These are phyloP conservation scores for Chlorella ohadii DNA, from an alignment of 139 green algal genomes.

Conservation along the genomic window DNA sequence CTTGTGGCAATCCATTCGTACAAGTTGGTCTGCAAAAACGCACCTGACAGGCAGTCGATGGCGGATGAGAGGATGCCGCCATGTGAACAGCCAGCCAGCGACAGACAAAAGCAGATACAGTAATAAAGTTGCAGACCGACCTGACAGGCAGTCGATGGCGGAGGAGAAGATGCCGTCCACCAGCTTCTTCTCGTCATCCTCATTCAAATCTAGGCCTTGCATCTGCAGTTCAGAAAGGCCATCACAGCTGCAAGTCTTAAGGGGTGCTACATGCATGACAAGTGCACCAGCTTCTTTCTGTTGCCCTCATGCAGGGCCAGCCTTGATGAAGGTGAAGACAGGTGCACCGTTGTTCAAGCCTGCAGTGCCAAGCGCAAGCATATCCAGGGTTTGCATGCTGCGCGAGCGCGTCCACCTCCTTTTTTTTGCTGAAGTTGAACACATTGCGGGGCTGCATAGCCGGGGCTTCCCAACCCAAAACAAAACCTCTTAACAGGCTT, in stretches of 20 bases:
- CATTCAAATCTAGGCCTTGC: constrained; percentile 51
- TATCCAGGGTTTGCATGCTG: background rate
- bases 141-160: constrained; percentile 68
- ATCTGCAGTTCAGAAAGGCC: constrained; percentile 34
- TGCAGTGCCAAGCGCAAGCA: too few species aligned
- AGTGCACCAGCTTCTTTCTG: too few species aligned
- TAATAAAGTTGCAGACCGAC: background rate
- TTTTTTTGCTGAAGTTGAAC: constrained; percentile 78
- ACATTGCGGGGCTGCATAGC: constrained; percentile 87
- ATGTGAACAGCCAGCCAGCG: too few species aligned
- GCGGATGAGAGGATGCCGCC: background rate
- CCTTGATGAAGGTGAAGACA: too few species aligned
- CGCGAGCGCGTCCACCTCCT: constrained; percentile 62
- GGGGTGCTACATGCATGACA: too few species aligned
- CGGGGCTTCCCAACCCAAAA: background rate
- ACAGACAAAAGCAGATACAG: too few species aligned
- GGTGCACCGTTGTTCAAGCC: too few species aligned
- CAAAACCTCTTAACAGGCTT: background rate
- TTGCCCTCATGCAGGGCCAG: too few species aligned
- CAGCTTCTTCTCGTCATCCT: constrained; percentile 61
- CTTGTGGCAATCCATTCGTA: too few species aligned
- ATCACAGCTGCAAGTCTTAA: too few species aligned
- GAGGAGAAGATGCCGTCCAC: constrained; percentile 69
- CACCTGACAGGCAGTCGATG: background rate
- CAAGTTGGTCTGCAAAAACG: too few species aligned